These are phyloP conservation scores for Neonectria faginata DNA, from an alignment of 2,329 filamentous ascomycete genomes.

Conservation along the genomic window DNA sequence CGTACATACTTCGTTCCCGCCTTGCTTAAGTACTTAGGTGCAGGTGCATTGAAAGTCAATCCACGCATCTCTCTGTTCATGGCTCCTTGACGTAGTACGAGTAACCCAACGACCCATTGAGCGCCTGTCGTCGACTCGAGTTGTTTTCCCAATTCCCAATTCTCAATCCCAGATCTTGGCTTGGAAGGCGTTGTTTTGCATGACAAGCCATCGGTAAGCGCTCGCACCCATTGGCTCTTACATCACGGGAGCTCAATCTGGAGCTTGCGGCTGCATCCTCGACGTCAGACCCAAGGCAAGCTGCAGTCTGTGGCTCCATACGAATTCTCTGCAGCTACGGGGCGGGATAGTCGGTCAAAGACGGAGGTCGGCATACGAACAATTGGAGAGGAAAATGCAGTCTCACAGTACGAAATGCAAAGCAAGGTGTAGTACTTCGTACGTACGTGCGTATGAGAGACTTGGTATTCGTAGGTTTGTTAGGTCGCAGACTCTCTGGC, in stretches of 20 bases:
- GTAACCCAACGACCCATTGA: slow-evolving; percentile 8
- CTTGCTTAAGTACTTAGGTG: background rate
- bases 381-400: background rate
- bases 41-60: background rate
- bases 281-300: slow-evolving; percentile 13
- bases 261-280: slow-evolving; percentile 18
- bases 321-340: slow-evolving; percentile 2
- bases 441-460: slow-evolving; percentile 13
- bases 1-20: background rate
- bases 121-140: slow-evolving; percentile 2
- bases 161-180: slow-evolving; percentile 8
- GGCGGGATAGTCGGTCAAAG: slow-evolving; percentile 5
- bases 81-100: background rate
- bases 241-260: slow-evolving; percentile 23
- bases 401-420: slow-evolving; percentile 1
- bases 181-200: slow-evolving; percentile 16
- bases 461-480: slow-evolving; percentile 1
- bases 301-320: background rate
- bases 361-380: background rate
- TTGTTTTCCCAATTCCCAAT: slow-evolving; percentile 13
- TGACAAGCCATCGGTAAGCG: slow-evolving; percentile 17
- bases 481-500: background rate
- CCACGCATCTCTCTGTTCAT: slow-evolving; percentile 9
- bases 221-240: slow-evolving; percentile 14
- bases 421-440: background rate